Evolutionary conservation across 371 early-diverging fungal genomes (phyloP).

Genomic region (Saksenaea oblongispora): DNA sequence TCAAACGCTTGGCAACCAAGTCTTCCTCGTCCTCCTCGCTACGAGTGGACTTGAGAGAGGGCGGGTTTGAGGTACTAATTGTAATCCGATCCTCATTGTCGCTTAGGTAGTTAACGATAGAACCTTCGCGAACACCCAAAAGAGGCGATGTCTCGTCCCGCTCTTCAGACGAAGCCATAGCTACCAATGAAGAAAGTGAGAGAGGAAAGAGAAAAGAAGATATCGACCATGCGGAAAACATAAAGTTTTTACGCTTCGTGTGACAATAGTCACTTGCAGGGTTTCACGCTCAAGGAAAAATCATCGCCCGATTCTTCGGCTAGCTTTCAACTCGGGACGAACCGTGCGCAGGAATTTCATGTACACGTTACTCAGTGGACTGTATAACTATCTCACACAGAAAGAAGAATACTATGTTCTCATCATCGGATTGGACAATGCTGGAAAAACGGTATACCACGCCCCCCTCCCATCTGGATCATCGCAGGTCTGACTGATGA

Average conservation of each 20-base stretch:
- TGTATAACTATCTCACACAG: slow-evolving; percentile 83
- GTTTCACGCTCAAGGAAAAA: background rate
- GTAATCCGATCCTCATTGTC: slow-evolving; percentile 28
- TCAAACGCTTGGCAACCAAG: slow-evolving; percentile 33
- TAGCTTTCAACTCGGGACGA: background rate
- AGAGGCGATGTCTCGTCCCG: slow-evolving; percentile 36
- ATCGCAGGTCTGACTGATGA: background rate
- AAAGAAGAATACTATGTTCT: slow-evolving; percentile 93
- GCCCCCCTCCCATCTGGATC: background rate
- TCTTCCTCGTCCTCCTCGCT: slow-evolving; percentile 22
- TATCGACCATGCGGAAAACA: background rate
- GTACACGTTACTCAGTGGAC: slow-evolving; percentile 90
- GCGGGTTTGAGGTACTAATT: slow-evolving; percentile 30
- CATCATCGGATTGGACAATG: slow-evolving; percentile 93
- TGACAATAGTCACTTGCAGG: background rate
- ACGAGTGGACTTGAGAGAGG: slow-evolving; percentile 12
- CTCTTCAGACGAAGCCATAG: slow-evolving; percentile 2
- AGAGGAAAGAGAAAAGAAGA: slow-evolving; percentile 8
- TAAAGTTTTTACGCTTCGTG: background rate
- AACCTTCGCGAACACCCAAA: slow-evolving; percentile 10
- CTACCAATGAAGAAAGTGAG: background rate
- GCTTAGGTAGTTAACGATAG: slow-evolving; percentile 8
- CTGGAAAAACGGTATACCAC: slow-evolving; percentile 88
- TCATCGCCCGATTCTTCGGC: slow-evolving; percentile 2
- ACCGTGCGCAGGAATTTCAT: slow-evolving; percentile 39